phyloP scores from a whole-genome alignment of 1,139 yeast species.

The Meyerozyma athensensis region DNA sequence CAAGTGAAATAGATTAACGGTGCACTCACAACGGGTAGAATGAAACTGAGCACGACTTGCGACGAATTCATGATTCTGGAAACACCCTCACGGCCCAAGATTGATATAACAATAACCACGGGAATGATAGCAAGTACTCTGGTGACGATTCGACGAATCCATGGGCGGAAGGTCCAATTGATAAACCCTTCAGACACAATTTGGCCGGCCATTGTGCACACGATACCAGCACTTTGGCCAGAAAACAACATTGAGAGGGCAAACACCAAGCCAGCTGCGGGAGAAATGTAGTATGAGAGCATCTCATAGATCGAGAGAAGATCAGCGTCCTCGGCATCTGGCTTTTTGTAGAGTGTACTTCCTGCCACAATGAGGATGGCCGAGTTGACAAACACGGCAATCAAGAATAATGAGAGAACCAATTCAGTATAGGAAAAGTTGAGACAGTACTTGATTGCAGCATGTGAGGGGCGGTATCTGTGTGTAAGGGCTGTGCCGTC shows the following conservation, averaged over 20 bases:
- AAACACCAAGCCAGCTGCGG: constrained; percentile 68
- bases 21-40: constrained; percentile 70
- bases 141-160: constrained; percentile 67
- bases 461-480: constrained; percentile 58
- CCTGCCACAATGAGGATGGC: constrained; percentile 74
- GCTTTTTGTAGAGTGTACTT: constrained; percentile 56
- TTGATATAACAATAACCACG: constrained; percentile 57
- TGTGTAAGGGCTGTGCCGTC: constrained; percentile 28
- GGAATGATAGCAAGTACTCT: constrained; percentile 71
- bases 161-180: constrained; percentile 66
- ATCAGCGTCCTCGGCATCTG: constrained; percentile 67
- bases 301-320: constrained; percentile 67
- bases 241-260: constrained; percentile 71
- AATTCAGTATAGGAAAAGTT: constrained; percentile 63
- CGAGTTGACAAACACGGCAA: constrained; percentile 72
- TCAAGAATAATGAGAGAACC: constrained; percentile 57
- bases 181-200: constrained; percentile 77
- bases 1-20: constrained; percentile 72
- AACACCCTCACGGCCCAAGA: constrained; percentile 67
- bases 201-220: constrained; percentile 79
- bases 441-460: constrained; percentile 63
- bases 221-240: constrained; percentile 79
- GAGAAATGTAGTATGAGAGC: constrained; percentile 55
- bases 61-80: constrained; percentile 67
- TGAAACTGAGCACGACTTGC: constrained; percentile 66